Base-by-base conservation (phyloP, 352 stramenopile species). In the Globisporangium heterothallicum region DNA sequence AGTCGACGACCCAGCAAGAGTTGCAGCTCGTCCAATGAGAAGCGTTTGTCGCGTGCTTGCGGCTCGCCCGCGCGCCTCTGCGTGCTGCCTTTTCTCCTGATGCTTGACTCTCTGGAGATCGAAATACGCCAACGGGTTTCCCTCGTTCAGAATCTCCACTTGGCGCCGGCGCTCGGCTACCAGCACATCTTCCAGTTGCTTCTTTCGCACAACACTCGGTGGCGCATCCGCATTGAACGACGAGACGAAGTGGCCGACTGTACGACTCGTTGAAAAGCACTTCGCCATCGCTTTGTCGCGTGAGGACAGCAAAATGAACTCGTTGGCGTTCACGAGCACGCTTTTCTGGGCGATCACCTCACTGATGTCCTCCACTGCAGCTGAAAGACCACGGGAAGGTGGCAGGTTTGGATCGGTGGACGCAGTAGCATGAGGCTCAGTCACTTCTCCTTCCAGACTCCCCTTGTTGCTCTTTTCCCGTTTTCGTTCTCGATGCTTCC, bases 81-180 rank as follows among this genome's bases (percentile, higher is more conserved):
- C 38, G 22, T 69, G 56, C 13, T 64, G 64, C 49, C 66, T 38
- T 21, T 46, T 42, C 22, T 68, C 58, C 43, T 74, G 50, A 24
- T 66, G 61, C 10, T 77, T 42, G 8, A 76, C 47, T 0, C 64
- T 46, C 26, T 66, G 61, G 18, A 79, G 53, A 27, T 81, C 63
- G 44, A 85, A 82, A 46, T 82, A 87, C 32, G 64, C 63, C 0
- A 88, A 47, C 10, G 74, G 77, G 34, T 88, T 88, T 12, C 77
- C 77, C 44, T 88, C 77, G 30, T 83, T 84, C 47, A 82, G 50
- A 0, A 78, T 42, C 12, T 64, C 48, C 12, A 66, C 58, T 18
- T 67, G 53, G 6, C 67, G 63, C 1, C 42, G 47, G 4, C 53
- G 36, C 49, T 87, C 76, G 0, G 70, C 68, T 14, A n/a, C 32